Evolutionary conservation across 768 basidiomycete genomes (phyloP).

Genomic region (Mycena galericulata): DNA sequence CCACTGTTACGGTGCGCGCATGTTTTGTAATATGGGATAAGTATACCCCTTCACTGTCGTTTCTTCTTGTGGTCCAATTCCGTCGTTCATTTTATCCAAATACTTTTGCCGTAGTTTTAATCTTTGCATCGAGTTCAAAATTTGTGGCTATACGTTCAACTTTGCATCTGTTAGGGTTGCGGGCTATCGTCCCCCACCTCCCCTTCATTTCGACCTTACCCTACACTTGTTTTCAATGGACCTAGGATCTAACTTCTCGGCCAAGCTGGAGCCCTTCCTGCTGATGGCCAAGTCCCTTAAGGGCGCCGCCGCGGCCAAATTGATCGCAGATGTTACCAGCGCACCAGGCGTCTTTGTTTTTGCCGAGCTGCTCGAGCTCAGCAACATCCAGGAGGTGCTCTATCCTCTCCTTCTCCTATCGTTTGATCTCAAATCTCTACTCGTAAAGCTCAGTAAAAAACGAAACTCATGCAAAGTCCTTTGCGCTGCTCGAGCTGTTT

Average conservation of each 20-base stretch:
- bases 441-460: constrained; percentile 73
- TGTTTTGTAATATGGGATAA: no score
- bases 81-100: no score
- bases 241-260: constrained; percentile 68
- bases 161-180: no score
- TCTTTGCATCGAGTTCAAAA: no score
- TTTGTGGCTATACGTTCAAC: no score
- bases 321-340: constrained; percentile 86
- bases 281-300: constrained; percentile 93
- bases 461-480: constrained; percentile 72
- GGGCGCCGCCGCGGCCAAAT: constrained; percentile 92
- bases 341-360: constrained; percentile 95
- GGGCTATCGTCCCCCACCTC: no score
- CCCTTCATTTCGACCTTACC: no score
- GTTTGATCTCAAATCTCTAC: neutral
- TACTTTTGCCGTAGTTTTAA: no score
- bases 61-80: no score
- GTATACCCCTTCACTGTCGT: no score
- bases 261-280: constrained; percentile 89
- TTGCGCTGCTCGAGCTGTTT: constrained; percentile 84
- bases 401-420: constrained; percentile 32
- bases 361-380: constrained; percentile 84
- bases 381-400: constrained; percentile 90
- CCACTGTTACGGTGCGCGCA: no score
- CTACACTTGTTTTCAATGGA: no score